Conservation (phyloP, 2,329 filamentous ascomycete genomes). For the Myriosclerotinia curreyana region DNA sequence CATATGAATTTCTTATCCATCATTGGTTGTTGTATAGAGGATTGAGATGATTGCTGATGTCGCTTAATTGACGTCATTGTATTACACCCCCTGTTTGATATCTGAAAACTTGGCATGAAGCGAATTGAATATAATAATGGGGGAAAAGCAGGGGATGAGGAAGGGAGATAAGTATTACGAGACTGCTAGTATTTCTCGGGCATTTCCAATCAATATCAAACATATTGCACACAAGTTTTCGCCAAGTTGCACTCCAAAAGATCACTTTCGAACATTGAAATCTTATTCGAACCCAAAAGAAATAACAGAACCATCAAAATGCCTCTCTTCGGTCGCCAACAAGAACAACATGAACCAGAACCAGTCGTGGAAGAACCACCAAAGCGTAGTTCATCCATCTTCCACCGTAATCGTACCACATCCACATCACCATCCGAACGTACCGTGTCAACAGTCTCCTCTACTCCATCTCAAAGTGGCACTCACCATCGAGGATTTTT, state of each 20-base stretch:
- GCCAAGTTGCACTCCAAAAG: background rate
- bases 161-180: slow-evolving; percentile 8
- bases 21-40: background rate
- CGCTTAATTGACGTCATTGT: slow-evolving; percentile 9
- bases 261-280: background rate
- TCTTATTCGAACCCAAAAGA: background rate
- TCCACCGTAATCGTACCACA: slow-evolving; percentile 15
- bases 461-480: background rate
- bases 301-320: background rate
- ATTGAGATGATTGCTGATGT: background rate
- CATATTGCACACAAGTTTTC: background rate
- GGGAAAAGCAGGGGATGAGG: background rate
- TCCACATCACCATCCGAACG: slow-evolving; percentile 17
- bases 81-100: background rate
- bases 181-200: background rate
- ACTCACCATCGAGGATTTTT: slow-evolving; percentile 7
- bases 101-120: slow-evolving; percentile 11
- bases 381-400: slow-evolving; percentile 17
- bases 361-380: slow-evolving; percentile 16
- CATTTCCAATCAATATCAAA: background rate
- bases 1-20: background rate
- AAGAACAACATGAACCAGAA: slow-evolving; percentile 10
- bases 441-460: slow-evolving; percentile 11
- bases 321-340: slow-evolving; percentile 18
- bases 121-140: background rate